Conservation (phyloP, 108 stramenopile genomes). For the Nitzschia sp. region DNA sequence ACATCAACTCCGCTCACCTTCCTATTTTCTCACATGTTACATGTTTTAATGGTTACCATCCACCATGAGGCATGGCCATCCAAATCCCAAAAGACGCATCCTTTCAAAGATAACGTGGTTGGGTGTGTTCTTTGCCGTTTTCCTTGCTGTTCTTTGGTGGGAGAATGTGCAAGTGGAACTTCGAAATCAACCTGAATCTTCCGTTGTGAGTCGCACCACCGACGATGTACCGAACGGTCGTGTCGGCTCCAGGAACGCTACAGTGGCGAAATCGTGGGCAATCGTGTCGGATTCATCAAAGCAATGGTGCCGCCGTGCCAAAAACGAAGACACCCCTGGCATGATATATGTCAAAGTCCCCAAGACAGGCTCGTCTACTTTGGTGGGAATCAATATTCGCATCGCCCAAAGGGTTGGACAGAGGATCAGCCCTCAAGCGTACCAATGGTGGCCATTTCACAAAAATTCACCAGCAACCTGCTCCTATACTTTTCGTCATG, state of each 20-base stretch:
- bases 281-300: neutral
- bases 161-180: neutral
- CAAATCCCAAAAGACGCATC: too few relatives aligned
- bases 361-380: constrained; percentile 34
- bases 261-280: neutral
- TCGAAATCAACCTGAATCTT: neutral
- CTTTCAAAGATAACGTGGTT: too few relatives aligned
- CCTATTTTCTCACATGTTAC: too few relatives aligned
- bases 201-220: neutral
- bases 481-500: constrained; percentile 5
- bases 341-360: constrained; percentile 31
- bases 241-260: too few relatives aligned
- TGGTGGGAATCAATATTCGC: constrained; percentile 29
- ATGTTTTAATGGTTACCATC: too few relatives aligned
- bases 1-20: too few relatives aligned
- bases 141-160: neutral
- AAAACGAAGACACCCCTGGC: neutral
- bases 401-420: constrained; percentile 20
- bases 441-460: neutral
- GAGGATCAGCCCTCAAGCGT: neutral
- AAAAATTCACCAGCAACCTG: neutral
- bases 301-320: constrained; percentile 1
- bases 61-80: too few relatives aligned
- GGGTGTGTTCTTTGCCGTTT: neutral
- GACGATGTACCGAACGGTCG: too few relatives aligned